These are phyloP conservation scores for Phaeomoniella chlamydospora DNA, from an alignment of 2,329 filamentous ascomycete species.

Conservation along the genomic window DNA sequence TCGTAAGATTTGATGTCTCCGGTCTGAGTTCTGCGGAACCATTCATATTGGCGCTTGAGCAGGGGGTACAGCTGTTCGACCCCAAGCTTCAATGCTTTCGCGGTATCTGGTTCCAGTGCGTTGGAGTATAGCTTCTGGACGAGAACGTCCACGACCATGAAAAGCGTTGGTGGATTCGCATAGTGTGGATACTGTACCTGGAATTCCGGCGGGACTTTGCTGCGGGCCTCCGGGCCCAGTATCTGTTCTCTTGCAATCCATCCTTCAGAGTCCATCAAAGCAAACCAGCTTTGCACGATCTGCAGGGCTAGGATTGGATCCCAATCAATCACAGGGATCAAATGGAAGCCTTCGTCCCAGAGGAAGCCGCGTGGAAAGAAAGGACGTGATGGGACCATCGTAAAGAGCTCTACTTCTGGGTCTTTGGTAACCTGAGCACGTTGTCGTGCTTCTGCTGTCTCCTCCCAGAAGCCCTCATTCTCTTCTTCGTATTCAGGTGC, in stretches of 20 bases:
- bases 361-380: conserved; percentile 96
- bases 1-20: conserved; percentile 89
- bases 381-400: conserved; percentile 76
- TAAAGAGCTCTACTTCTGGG: conserved; percentile 78
- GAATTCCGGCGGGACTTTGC: conserved; percentile 87
- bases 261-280: conserved; percentile 87
- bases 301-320: conserved; percentile 77
- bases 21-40: conserved; percentile 85
- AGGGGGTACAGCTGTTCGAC: conserved; percentile 70
- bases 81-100: conserved; percentile 12
- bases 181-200: conserved; percentile 95
- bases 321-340: conserved; percentile 85
- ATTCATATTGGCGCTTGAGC: conserved; percentile 77
- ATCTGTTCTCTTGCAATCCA: conserved; percentile 98
- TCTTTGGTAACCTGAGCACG: conserved; percentile 56
- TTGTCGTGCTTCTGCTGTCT: conserved; percentile 64
- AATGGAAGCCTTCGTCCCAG: conserved; percentile 96
- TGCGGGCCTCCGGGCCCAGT: conserved; percentile 76
- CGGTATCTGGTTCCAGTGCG: conserved; percentile 9
- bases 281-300: conserved; percentile 91
- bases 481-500: conserved; percentile 91
- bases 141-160: conserved; percentile 74
- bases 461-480: conserved; percentile 90
- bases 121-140: conserved; percentile 57
- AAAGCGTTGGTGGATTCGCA: conserved; percentile 89